These are phyloP conservation scores for Ogataea chonburiensis DNA, from an alignment of 805 yeast genomes.

Conservation along the genomic window DNA sequence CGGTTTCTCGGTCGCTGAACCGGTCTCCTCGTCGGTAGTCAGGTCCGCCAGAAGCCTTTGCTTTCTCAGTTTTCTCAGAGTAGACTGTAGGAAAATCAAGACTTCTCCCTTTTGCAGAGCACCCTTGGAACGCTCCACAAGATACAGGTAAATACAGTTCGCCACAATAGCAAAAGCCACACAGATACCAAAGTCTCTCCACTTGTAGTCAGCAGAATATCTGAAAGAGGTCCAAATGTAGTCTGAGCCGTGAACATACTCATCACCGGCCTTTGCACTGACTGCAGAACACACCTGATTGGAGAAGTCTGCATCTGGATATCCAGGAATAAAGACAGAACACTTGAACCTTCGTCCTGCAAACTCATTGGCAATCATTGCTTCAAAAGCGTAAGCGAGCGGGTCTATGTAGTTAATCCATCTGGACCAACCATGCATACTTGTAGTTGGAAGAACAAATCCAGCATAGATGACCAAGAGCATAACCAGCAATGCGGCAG, in stretches of 20 bases:
- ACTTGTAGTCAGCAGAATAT: constrained; percentile 56
- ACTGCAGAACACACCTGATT: constrained; percentile 39
- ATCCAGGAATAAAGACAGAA: constrained; percentile 46
- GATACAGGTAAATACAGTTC: constrained; percentile 48
- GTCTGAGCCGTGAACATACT: constrained; percentile 55
- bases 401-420: constrained; percentile 63
- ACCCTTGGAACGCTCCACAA: constrained; percentile 59
- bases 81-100: constrained; percentile 52
- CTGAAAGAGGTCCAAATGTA: constrained; percentile 50
- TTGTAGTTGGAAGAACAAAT: constrained; percentile 52
- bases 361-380: constrained; percentile 59
- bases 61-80: constrained; percentile 47
- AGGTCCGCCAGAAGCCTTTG: constrained; percentile 29
- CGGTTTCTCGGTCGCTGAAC: constrained; percentile 26
- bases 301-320: constrained; percentile 21
- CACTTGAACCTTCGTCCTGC: constrained; percentile 46
- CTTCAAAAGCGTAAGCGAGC: constrained; percentile 54
- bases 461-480: constrained; percentile 52
- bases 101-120: constrained; percentile 73
- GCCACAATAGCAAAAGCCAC: constrained; percentile 56
- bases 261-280: constrained; percentile 58
- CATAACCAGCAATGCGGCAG: constrained; percentile 49
- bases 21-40: constrained; percentile 27
- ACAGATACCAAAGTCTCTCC: constrained; percentile 80
- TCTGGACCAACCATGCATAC: constrained; percentile 59